Base-by-base conservation (phyloP, 208 protist species). In the Phytomonas sp. region DNA sequence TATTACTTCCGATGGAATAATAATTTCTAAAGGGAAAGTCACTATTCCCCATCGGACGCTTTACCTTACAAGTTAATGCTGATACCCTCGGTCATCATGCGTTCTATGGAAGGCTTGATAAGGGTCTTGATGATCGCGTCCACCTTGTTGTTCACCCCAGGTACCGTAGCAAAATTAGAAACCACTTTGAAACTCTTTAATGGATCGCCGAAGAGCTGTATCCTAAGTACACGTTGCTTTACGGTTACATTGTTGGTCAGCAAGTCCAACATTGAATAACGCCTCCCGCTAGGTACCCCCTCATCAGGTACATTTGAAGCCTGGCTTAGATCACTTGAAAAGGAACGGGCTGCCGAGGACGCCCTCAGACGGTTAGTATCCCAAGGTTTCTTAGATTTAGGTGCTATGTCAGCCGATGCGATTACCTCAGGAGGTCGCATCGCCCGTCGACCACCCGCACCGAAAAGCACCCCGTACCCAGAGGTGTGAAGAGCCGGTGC, bases 171-270 rank as follows among this genome's bases (percentile, higher is more conserved):
- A 59, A 96, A 92, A 68, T 96, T 96, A 32, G 88, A 90, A 28
- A 79, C 70, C 32, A 96, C 83, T 67, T 72, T 74, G 69, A 93
- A 92, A 67, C 62, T 81, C 70, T 92, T 93, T n/a, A 96, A 68
- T 23, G 91, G 91, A 56, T 96, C 84, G 11, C 82, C 88, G 74
- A 96, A 96, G 13, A 92, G 75, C 78, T 96, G 91, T 51, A 91
- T 67, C 70, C 88, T 90, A 23, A 95, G 36, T n/a, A 66, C 68
- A 8, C 85, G 79, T 53, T 69, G 79, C 64, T 67, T 76, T 33
- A 95, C 85, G 2, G 73, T 53, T 23, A 79, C 79, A 34, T 81
- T 81, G 37, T 84, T 79, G 23, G 59, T 73, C 7, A 83, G 56
- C 28, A 95, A 67, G 40, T 91, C 87, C 65, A 60, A 68, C 40